Base-by-base conservation (phyloP, 2,329 filamentous ascomycete species). In the Trichoderma simmonsii region DNA sequence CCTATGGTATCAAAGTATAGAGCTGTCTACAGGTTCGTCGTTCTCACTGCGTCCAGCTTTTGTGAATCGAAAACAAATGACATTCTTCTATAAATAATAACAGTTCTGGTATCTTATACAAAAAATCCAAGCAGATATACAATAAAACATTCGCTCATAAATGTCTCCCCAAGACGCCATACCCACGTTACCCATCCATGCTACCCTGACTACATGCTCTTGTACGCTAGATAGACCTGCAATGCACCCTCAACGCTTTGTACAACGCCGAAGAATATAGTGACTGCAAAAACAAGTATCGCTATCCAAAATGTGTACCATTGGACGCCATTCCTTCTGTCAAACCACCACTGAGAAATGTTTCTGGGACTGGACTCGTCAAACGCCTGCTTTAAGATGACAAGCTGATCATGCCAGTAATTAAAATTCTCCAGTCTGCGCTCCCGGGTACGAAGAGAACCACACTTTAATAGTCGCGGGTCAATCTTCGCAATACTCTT, bases 231-330 rank as follows among this genome's bases (percentile, higher is more conserved):
- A 43, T 61, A 73, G 26, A 64, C 61, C 39, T 48, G 66, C 54
- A 70, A 30, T 26, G 77, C 82, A 9, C 83, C 80, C 73, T 83
- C 80, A 51, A 86, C 62, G 64, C 78, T 79, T 75, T 86, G 80
- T 14, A 83, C 73, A 15, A 85, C 21, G 3, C 83, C 79, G 75
- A 86, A 83, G 63, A 83, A 76, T 6, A 81, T 75, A 0, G 80
- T 84, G 7, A 74, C 36, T 0, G 62, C 24, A 26, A 83, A 74
- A 15, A 76, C 43, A 0, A 84, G 59, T 1, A 85, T 66, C 5
- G 73, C 71, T 4, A 85, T 78, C 84, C 84, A 86, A 65, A 85
- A 83, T 1, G 81, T 84, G 62, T 82, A 85, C 82, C 83, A 85
- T 64, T 85, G 83, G 0, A 81, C 80, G 0, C 80, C 78, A 34